phyloP scores from a whole-genome alignment of 202 grass and related monocot species.

The Schoenoplectus triqueter region DNA sequence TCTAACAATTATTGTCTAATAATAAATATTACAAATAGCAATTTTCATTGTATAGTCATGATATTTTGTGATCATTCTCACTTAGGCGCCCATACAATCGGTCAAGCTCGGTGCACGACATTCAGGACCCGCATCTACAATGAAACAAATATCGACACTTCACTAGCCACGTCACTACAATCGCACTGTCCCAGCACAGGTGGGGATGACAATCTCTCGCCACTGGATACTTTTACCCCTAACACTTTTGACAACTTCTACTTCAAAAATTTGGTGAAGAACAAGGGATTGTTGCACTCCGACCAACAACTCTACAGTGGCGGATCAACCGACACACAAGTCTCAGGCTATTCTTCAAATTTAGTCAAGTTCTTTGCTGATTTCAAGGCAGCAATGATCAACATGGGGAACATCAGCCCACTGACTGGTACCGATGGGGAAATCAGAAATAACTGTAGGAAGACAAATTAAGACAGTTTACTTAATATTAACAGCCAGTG shows the following conservation, averaged over 20 bases:
- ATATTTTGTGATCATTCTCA: background rate
- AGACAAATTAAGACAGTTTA: slow-evolving; percentile 35
- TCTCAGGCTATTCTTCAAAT: slow-evolving; percentile 51
- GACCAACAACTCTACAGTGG: slow-evolving; percentile 78
- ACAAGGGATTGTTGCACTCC: slow-evolving; percentile 82
- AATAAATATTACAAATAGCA: too few relatives aligned
- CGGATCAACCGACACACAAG: slow-evolving; percentile 60
- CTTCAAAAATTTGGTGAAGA: slow-evolving; percentile 64
- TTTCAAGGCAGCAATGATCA: slow-evolving; percentile 70
- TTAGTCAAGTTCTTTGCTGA: slow-evolving; percentile 60
- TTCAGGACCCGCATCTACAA: slow-evolving; percentile 74
- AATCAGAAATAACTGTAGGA: slow-evolving; percentile 65
- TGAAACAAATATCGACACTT: slow-evolving; percentile 66
- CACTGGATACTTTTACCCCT: slow-evolving; percentile 64
- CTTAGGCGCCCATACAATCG: slow-evolving; percentile 76
- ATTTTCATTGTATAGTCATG: background rate
- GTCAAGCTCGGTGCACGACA: slow-evolving; percentile 66
- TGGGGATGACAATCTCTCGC: slow-evolving; percentile 63
- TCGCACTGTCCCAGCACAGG: slow-evolving; percentile 48
- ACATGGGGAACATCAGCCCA: slow-evolving; percentile 71
- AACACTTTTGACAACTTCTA: slow-evolving; percentile 87
- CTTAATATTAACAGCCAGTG: too few relatives aligned
- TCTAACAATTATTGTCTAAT: too few relatives aligned
- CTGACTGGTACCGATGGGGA: slow-evolving; percentile 60
- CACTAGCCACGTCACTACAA: slow-evolving; percentile 59